Percentiles rank a stretch among this genome's conserved stretches.
phyloP scores from a whole-genome alignment of 2,329 filamentous ascomycete species.

The Epichloe festucae region DNA sequence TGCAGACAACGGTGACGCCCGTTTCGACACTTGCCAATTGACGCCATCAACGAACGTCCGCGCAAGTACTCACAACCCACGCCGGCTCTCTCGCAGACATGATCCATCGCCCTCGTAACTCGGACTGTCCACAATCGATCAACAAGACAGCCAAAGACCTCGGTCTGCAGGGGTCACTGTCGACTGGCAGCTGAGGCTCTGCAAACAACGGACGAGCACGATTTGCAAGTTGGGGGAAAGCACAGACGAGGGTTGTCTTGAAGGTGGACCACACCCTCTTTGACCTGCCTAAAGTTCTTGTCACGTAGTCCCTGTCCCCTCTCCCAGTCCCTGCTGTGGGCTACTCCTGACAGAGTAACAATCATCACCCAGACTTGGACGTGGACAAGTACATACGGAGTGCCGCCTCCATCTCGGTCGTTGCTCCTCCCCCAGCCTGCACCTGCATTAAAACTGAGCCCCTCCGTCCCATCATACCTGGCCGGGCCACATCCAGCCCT shows the following conservation, averaged over 20 bases:
- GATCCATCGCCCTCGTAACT: too few relatives aligned
- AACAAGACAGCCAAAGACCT: background rate
- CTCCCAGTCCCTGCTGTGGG: background rate
- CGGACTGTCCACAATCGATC: too few relatives aligned
- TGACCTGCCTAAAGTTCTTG: background rate
- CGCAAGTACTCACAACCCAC: too few relatives aligned
- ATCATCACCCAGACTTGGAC: background rate
- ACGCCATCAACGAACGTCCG: too few relatives aligned
- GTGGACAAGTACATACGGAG: background rate
- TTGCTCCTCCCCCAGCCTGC: background rate
- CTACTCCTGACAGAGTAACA: background rate
- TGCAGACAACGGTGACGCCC: too few relatives aligned
- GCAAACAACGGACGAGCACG: background rate
- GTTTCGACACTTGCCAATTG: too few relatives aligned
- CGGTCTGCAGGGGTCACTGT: background rate
- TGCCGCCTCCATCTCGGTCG: background rate
- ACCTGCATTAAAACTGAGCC: constrained; percentile 7
- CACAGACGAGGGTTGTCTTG: constrained; percentile 1
- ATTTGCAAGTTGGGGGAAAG: background rate
- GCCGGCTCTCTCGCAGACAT: too few relatives aligned
- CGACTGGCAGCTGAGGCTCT: constrained; percentile 1
- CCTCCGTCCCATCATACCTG: constrained; percentile 8
- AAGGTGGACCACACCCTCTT: constrained; percentile 2
- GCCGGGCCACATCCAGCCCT: background rate
- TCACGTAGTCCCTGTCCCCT: background rate